Evolutionary conservation across 1,284 basidiomycete species (phyloP).

Genomic region (Apiotrichum porosum): DNA sequence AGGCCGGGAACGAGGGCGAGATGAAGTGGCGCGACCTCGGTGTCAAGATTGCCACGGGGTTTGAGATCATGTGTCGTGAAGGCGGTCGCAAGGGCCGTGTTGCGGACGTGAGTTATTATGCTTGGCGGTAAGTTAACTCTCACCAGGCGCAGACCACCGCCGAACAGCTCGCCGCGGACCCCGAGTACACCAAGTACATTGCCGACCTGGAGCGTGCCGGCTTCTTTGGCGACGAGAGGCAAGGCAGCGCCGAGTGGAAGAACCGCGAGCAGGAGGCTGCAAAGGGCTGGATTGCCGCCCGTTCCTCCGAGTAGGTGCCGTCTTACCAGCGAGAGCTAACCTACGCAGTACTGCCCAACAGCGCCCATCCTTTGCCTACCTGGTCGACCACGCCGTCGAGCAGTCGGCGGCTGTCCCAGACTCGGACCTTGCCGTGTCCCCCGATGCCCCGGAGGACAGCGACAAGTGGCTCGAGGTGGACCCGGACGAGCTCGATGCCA

Average conservation of each 20-base stretch:
- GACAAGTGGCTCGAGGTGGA: slow-evolving; percentile 45
- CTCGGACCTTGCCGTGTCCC: background rate
- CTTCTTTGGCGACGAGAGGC: slow-evolving; percentile 70
- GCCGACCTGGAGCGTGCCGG: slow-evolving; percentile 58
- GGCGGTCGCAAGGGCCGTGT: slow-evolving; percentile 57
- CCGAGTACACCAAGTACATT: slow-evolving; percentile 55
- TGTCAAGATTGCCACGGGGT: slow-evolving; percentile 89
- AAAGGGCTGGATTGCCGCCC: slow-evolving; percentile 60
- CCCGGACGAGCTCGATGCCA: slow-evolving; percentile 45
- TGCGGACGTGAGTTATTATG: slow-evolving; percentile 50
- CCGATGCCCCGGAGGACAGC: slow-evolving; percentile 33
- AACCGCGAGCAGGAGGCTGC: slow-evolving; percentile 65
- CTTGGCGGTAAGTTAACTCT: background rate
- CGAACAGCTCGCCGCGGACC: slow-evolving; percentile 11
- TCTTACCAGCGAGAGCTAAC: too few species aligned
- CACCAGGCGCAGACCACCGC: slow-evolving; percentile 2
- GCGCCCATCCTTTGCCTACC: slow-evolving; percentile 66
- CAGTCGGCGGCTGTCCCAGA: slow-evolving; percentile 9
- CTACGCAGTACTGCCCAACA: slow-evolving; percentile 41
- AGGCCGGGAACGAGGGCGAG: slow-evolving; percentile 56
- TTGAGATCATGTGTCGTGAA: slow-evolving; percentile 85
- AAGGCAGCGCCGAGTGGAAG: slow-evolving; percentile 72
- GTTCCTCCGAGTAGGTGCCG: slow-evolving; percentile 60
- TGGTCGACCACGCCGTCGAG: slow-evolving; percentile 61
- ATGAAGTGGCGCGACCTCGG: slow-evolving; percentile 76